Conservation (phyloP, 805 yeast genomes). For the Saccharomycopsis guyanensis region DNA sequence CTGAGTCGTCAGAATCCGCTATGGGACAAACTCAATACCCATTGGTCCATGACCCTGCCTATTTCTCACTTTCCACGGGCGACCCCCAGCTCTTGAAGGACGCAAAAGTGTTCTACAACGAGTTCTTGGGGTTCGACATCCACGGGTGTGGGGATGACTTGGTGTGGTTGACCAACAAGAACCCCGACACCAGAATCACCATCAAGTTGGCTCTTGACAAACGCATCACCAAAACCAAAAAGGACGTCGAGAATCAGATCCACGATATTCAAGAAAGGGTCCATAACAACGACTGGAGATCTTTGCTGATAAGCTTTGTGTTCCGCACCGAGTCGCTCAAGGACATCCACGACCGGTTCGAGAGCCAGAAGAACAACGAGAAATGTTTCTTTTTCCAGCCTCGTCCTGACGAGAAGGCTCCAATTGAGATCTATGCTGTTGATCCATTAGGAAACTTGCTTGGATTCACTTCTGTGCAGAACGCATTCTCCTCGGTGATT, state of each 20-base stretch:
- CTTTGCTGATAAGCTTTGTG: slow-evolving; percentile 35
- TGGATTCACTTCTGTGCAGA: slow-evolving; percentile 64
- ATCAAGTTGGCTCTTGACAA: slow-evolving; percentile 26
- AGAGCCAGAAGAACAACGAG: slow-evolving; percentile 18
- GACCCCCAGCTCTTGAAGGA: slow-evolving; percentile 34
- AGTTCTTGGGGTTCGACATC: slow-evolving; percentile 32
- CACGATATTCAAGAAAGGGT: slow-evolving; percentile 26
- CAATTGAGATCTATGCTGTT: slow-evolving; percentile 64
- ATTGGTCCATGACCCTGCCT: slow-evolving; percentile 47
- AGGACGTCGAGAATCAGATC: slow-evolving; percentile 12
- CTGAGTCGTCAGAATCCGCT: no score
- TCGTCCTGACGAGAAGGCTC: slow-evolving; percentile 65
- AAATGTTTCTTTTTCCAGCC: slow-evolving; percentile 37
- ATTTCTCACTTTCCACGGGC: slow-evolving; percentile 46
- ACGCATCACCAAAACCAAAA: slow-evolving; percentile 23
- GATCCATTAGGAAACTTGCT: slow-evolving; percentile 82
- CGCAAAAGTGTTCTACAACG: slow-evolving; percentile 51
- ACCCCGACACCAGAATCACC: slow-evolving; percentile 22
- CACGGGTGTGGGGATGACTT: slow-evolving; percentile 20
- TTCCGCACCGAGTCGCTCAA: slow-evolving; percentile 28
- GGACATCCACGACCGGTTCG: slow-evolving; percentile 25
- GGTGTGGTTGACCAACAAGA: slow-evolving; percentile 26
- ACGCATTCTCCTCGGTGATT: slow-evolving; percentile 48
- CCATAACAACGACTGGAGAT: slow-evolving; percentile 41
- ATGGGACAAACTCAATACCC: slow-evolving; percentile 3